These are phyloP conservation scores for Xylaria curta DNA, from an alignment of 495 filamentous ascomycete genomes.

Conservation along the genomic window DNA sequence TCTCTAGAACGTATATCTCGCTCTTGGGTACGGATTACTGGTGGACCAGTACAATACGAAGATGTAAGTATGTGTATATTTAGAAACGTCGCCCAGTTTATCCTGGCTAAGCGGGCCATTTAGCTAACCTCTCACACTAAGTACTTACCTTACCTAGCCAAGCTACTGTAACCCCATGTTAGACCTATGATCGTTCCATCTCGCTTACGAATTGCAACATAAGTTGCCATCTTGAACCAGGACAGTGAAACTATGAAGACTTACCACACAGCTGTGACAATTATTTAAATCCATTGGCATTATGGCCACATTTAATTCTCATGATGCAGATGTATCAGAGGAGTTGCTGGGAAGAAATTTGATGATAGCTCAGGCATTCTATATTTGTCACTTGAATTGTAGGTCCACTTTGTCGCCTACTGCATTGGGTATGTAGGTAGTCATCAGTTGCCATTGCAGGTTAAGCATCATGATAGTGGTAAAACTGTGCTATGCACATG, in stretches of 20 bases:
- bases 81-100: too few species aligned
- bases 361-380: not conserved
- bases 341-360: not conserved
- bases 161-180: too few species aligned
- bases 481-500: not conserved
- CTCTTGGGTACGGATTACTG: too few species aligned
- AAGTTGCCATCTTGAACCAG: not conserved
- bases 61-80: too few species aligned
- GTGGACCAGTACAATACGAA: too few species aligned
- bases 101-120: too few species aligned
- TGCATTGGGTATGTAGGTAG: not conserved
- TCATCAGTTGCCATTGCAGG: not conserved
- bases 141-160: too few species aligned
- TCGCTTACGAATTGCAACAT: slow-evolving; percentile 6
- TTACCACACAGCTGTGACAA: not conserved
- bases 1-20: too few species aligned
- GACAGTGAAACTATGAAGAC: not conserved
- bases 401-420: not conserved
- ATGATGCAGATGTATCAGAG: too few species aligned
- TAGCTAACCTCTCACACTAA: too few species aligned
- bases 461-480: not conserved
- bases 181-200: too few species aligned
- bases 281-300: not conserved
- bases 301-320: too few species aligned
- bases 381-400: not conserved